Conservation (phyloP, 2,329 filamentous ascomycete species). For the Curvularia hawaiiensis region DNA sequence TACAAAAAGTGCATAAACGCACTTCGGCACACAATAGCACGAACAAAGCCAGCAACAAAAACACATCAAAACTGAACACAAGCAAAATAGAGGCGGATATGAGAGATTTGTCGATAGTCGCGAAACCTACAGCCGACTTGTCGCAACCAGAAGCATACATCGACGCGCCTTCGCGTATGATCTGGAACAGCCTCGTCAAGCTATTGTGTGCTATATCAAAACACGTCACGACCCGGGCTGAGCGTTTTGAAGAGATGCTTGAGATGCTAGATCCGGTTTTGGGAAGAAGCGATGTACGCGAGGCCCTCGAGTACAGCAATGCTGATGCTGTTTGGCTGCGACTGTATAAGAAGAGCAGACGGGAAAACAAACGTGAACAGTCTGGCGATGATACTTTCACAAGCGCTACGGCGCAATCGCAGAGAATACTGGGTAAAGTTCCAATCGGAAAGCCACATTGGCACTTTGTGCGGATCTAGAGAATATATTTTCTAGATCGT, state of each 20-base stretch:
- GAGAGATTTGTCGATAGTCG: slow-evolving; percentile 8
- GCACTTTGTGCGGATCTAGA: slow-evolving; percentile 15
- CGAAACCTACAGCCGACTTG: background rate
- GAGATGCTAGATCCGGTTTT: slow-evolving; percentile 59
- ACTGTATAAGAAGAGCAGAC: slow-evolving; percentile 26
- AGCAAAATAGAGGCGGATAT: slow-evolving; percentile 12
- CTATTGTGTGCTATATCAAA: slow-evolving; percentile 66
- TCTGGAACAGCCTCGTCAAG: slow-evolving; percentile 67
- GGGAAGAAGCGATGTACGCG: slow-evolving; percentile 54
- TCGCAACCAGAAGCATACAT: slow-evolving; percentile 51
- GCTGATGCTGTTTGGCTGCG: slow-evolving; percentile 77
- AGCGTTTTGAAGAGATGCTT: slow-evolving; percentile 73
- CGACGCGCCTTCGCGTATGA: slow-evolving; percentile 61
- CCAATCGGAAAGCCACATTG: slow-evolving; percentile 20
- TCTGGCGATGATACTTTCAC: background rate
- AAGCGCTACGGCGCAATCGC: background rate
- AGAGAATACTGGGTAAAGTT: background rate
- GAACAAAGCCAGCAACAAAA: slow-evolving; percentile 1
- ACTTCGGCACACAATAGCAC: slow-evolving; percentile 19
- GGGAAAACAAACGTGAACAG: background rate
- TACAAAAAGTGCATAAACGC: slow-evolving; percentile 45
- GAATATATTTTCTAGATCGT: background rate
- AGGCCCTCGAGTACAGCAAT: slow-evolving; percentile 68
- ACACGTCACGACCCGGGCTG: slow-evolving; percentile 68
- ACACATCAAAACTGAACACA: slow-evolving; percentile 5